Evolutionary conservation across 495 filamentous ascomycete species (phyloP).

Genomic region (Aspergillus homomorphus): DNA sequence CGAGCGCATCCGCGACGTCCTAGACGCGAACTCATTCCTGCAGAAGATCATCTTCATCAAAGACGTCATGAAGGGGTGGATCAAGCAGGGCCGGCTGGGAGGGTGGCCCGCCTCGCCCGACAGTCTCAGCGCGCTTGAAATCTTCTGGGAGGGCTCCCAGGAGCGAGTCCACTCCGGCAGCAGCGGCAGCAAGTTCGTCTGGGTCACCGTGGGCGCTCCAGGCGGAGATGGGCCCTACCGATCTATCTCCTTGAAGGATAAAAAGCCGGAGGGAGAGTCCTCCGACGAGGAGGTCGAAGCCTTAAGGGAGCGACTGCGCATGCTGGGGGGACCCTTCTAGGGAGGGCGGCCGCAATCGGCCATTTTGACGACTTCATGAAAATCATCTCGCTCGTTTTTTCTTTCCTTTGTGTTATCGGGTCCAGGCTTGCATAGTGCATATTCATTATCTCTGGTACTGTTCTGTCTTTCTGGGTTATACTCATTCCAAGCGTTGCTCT

Average conservation of each 20-base stretch:
- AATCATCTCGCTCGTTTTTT: not conserved
- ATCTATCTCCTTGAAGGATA: constrained; percentile 39
- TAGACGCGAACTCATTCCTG: constrained; percentile 76
- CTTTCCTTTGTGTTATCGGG: not conserved
- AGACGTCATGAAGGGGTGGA: constrained; percentile 68
- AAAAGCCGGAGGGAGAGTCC: constrained; percentile 17
- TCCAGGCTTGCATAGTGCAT: not conserved
- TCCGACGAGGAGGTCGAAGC: constrained; percentile 33
- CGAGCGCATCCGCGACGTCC: constrained; percentile 58
- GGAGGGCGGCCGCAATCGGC: no score
- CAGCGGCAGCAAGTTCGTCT: constrained; percentile 68
- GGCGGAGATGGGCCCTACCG: constrained; percentile 63
- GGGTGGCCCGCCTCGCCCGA: constrained; percentile 22
- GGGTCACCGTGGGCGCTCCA: constrained; percentile 77
- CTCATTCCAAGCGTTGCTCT: not conserved
- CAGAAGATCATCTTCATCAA: constrained; percentile 74
- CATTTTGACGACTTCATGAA: not conserved
- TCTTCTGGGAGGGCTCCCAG: constrained; percentile 66
- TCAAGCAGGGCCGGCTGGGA: constrained; percentile 67
- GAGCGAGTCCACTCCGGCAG: constrained; percentile 49
- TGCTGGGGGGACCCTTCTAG: constrained; percentile 27
- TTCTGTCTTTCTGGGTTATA: not conserved
- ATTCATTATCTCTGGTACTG: not conserved
- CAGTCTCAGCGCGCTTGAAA: constrained; percentile 45
- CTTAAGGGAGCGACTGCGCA: constrained; percentile 34